A percentile compares a stretch with the other conserved stretches of the same genome.
Evolutionary conservation across 106 monocot species (phyloP).

Genomic region (Dendrobium huoshanense): DNA sequence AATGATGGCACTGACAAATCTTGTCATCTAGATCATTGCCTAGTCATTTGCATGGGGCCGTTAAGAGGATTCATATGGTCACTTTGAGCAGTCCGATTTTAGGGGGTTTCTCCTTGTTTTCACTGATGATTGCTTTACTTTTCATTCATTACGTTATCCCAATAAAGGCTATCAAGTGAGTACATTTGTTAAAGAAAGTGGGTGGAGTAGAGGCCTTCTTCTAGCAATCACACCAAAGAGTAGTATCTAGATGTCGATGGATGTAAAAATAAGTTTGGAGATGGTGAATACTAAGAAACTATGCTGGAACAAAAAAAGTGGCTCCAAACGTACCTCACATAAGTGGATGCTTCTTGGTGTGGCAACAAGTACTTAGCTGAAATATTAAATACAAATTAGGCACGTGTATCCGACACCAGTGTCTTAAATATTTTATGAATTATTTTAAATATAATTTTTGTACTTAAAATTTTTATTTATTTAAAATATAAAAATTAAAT

Average conservation of each 20-base stretch:
- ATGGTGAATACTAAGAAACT: conserved; percentile 10
- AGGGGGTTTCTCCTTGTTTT: conserved; percentile 67
- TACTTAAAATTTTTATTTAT: no score
- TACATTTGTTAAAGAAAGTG: conserved; percentile 17
- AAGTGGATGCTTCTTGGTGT: conserved; percentile 25
- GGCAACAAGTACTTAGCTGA: conserved; percentile 34
- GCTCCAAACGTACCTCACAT: conserved; percentile 41
- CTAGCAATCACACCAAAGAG: conserved; percentile 12
- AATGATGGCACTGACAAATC: no score
- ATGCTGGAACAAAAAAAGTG: conserved; percentile 23
- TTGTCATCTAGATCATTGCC: not conserved
- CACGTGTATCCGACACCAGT: no score
- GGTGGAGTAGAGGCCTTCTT: conserved; percentile 57
- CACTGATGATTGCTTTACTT: conserved; percentile 33
- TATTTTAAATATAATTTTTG: no score
- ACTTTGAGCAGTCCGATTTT: conserved; percentile 36
- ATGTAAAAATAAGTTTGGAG: conserved; percentile 9
- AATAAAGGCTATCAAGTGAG: conserved; percentile 4
- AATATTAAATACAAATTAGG: not conserved
- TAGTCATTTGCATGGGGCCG: conserved; percentile 68
- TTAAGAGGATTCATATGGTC: conserved; percentile 47
- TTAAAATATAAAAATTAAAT: no score
- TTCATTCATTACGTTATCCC: conserved; percentile 55
- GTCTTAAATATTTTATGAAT: no score
- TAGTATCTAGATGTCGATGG: not conserved